phyloP scores from a whole-genome alignment of 1,139 yeast genomes.

The Geotrichum bryndzae region DNA sequence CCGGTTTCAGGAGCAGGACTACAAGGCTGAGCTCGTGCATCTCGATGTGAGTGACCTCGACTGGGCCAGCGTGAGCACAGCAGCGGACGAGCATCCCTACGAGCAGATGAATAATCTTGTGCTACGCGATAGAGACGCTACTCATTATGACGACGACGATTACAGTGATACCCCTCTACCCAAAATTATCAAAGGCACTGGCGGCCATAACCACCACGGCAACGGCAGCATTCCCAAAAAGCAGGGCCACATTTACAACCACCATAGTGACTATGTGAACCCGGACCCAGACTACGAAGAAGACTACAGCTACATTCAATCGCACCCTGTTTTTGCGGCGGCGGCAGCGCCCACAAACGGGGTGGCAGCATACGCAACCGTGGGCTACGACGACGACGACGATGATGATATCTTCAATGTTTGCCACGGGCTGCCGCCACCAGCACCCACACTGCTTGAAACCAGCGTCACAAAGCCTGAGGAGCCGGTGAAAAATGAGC shows the following conservation, averaged over 20 bases:
- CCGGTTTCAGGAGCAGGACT: constrained; percentile 13
- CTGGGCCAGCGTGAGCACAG: constrained; percentile 10
- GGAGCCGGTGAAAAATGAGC: background rate
- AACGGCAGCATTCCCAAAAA: background rate
- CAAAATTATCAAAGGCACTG: background rate
- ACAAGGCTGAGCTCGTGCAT: constrained; percentile 12
- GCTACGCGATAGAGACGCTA: background rate
- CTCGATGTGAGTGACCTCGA: constrained; percentile 10
- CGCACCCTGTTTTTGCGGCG: constrained; percentile 10
- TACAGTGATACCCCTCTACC: background rate
- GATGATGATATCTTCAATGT: constrained; percentile 18
- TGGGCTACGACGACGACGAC: constrained; percentile 8
- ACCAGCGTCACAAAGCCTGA: background rate
- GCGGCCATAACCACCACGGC: background rate
- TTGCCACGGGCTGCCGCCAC: constrained; percentile 15
- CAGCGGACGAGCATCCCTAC: constrained; percentile 1
- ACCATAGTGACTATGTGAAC: constrained; percentile 9
- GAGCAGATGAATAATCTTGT: background rate
- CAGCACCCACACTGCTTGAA: background rate
- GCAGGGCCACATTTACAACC: constrained; percentile 8
- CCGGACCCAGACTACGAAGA: constrained; percentile 14
- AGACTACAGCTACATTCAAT: constrained; percentile 16
- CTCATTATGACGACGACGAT: background rate
- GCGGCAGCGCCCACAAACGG: constrained; percentile 2
- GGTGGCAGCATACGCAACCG: background rate